These are phyloP conservation scores for Colletotrichum horii DNA, from an alignment of 2,329 filamentous ascomycete species.

Conservation along the genomic window DNA sequence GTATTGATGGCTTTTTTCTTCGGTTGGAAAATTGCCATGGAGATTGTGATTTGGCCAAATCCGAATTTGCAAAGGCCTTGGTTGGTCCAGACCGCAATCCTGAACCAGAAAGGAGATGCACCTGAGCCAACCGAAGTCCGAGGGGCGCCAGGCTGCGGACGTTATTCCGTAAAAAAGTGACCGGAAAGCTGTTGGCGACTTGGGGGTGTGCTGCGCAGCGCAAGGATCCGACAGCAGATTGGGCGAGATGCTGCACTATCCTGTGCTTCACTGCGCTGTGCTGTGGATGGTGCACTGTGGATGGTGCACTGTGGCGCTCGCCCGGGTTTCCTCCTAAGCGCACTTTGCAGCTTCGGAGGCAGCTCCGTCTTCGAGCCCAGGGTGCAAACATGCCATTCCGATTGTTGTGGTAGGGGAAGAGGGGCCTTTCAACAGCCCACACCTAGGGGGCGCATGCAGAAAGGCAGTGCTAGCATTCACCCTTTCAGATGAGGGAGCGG, in stretches of 20 bases:
- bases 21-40: not conserved
- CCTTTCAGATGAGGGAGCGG: not conserved
- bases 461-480: not conserved
- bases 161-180: not conserved
- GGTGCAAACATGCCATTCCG: conserved; percentile 17
- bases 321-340: not conserved
- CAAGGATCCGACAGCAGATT: not conserved
- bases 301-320: not conserved
- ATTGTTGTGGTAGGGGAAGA: conserved; percentile 1
- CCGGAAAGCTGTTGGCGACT: not conserved
- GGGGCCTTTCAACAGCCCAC: conserved; percentile 1
- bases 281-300: not conserved
- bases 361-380: conserved; percentile 11
- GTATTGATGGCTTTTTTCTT: not conserved
- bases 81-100: not conserved
- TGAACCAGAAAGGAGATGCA: not conserved
- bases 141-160: not conserved
- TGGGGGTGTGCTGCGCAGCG: not conserved
- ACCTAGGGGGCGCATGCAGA: not conserved
- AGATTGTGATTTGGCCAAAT: not conserved
- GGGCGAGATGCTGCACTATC: not conserved
- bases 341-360: conserved; percentile 7
- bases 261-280: not conserved
- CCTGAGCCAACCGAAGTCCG: not conserved
- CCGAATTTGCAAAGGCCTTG: not conserved